These are phyloP conservation scores for Centaurea solstitialis DNA, from an alignment of 129 eudicot genomes.

Conservation along the genomic window DNA sequence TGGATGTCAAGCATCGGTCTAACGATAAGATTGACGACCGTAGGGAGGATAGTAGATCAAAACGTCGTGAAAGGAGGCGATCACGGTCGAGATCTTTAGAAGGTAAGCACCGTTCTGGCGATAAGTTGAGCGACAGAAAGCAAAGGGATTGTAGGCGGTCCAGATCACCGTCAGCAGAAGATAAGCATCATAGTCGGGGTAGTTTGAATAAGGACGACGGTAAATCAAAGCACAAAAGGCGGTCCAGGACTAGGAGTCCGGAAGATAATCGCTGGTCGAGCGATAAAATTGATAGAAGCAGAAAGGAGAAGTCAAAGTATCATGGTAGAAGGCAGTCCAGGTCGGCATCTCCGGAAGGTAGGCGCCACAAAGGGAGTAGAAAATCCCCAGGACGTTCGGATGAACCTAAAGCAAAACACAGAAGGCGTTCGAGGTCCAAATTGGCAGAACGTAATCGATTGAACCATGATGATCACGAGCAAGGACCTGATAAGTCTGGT, in stretches of 20 bases:
- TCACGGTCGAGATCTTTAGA: constrained; percentile 79
- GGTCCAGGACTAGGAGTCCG: constrained; percentile 54
- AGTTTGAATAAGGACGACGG: constrained; percentile 42
- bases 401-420: constrained; percentile 45
- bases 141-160: constrained; percentile 62
- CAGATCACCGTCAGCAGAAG: constrained; percentile 69
- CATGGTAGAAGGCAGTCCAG: constrained; percentile 61
- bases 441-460: constrained; percentile 42
- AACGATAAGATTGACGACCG: constrained; percentile 40
- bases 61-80: constrained; percentile 55
- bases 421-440: constrained; percentile 68
- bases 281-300: constrained; percentile 49
- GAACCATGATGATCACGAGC: constrained; percentile 29
- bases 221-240: constrained; percentile 49
- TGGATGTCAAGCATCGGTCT: constrained; percentile 57
- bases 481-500: constrained; percentile 34
- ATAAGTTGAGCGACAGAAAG: constrained; percentile 44
- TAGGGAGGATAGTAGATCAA: constrained; percentile 57
- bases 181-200: constrained; percentile 35
- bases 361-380: constrained; percentile 43
- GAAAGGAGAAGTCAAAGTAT: constrained; percentile 49
- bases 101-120: constrained; percentile 46
- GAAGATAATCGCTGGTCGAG: constrained; percentile 53
- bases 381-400: constrained; percentile 39
- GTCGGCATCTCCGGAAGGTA: constrained; percentile 60